Evolutionary conservation across 2,329 filamentous ascomycete genomes (phyloP).

Genomic region (Epichloe sp.): DNA sequence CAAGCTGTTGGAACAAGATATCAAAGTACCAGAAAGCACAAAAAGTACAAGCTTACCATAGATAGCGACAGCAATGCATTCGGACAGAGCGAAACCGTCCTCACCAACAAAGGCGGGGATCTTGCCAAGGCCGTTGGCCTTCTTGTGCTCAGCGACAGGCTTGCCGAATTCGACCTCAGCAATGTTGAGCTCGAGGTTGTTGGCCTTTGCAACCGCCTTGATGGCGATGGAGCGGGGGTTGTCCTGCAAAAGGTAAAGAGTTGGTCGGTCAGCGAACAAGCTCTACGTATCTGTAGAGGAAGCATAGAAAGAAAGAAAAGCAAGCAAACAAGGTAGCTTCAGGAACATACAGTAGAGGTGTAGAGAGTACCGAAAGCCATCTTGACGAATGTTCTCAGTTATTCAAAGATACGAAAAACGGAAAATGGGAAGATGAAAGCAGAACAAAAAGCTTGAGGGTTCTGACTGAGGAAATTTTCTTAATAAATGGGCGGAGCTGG

Average conservation of each 20-base stretch:
- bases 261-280: not conserved
- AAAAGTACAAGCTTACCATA: conserved; percentile 59
- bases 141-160: conserved; percentile 63
- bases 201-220: conserved; percentile 92
- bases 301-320: conserved; percentile 7
- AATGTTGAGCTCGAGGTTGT: conserved; percentile 82
- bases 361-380: conserved; percentile 99
- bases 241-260: conserved; percentile 37
- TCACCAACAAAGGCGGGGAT: conserved; percentile 84
- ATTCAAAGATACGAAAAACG: conserved; percentile 3
- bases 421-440: conserved; percentile 9
- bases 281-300: not conserved
- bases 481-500: conserved; percentile 11
- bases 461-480: conserved; percentile 22
- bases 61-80: conserved; percentile 90
- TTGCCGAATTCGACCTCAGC: conserved; percentile 57
- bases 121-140: conserved; percentile 79
- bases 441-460: not conserved
- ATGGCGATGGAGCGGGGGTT: conserved; percentile 83
- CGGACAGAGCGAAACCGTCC: conserved; percentile 80
- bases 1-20: not conserved
- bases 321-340: not conserved
- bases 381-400: conserved; percentile 31
- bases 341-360: conserved; percentile 56
- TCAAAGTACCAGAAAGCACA: not conserved